Conservation (phyloP, 345 rosid genomes). For the Bruguiera gymnorhiza region DNA sequence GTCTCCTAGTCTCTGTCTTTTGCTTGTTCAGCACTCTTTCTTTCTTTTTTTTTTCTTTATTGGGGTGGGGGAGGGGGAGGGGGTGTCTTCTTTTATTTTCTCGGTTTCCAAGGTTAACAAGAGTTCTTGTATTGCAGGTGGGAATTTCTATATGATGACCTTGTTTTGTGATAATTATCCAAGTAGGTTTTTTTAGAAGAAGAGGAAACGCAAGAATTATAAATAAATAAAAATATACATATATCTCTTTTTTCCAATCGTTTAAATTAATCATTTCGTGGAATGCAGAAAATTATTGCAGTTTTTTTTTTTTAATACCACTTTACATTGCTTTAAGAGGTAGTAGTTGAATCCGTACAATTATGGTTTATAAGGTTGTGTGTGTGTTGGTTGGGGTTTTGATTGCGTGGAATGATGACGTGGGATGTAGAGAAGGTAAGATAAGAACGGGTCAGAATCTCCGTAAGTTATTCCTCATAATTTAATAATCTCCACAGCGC, state of each 20-base stretch:
- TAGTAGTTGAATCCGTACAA: not conserved
- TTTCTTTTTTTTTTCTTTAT: not conserved
- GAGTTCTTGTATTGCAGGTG: not conserved
- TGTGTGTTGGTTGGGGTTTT: conserved; percentile 5
- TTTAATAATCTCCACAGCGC: not conserved
- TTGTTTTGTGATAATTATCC: no score
- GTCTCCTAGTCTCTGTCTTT: not conserved
- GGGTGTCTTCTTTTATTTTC: conserved; percentile 9
- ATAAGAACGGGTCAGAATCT: not conserved
- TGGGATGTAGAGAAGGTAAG: conserved; percentile 1
- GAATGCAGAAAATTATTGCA: no score
- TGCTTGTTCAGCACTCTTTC: not conserved
- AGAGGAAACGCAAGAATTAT: no score
- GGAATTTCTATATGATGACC: no score
- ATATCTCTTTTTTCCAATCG: no score
- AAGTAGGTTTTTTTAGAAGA: no score
- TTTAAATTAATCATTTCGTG: no score
- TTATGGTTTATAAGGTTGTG: not conserved
- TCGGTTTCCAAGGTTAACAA: conserved; percentile 12
- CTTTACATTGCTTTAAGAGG: not conserved
- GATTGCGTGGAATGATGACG: conserved; percentile 10
- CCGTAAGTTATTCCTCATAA: not conserved
- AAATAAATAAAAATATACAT: no score
- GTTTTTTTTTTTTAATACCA: not conserved
- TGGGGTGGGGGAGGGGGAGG: not conserved